Conservation (phyloP, 345 rosid species). For the Capsella bursapastoris region DNA sequence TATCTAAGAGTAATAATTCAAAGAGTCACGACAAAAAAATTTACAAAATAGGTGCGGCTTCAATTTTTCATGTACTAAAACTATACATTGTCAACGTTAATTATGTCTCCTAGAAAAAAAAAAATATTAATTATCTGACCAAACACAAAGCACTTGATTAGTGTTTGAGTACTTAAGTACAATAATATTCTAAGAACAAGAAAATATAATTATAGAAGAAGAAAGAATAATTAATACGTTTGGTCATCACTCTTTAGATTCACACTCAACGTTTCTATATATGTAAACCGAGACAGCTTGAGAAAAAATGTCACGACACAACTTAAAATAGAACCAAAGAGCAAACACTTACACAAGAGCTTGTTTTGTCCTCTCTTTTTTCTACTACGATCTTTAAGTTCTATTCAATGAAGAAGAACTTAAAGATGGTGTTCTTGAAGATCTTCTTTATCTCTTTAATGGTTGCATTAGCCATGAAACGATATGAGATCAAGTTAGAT, state of each 20-base stretch:
- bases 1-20: constrained; percentile 35
- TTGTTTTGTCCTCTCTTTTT: constrained; percentile 19
- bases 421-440: constrained; percentile 49
- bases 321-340: constrained; percentile 40
- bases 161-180: neutral
- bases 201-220: too few species aligned
- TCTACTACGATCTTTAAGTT: constrained; percentile 1
- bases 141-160: neutral
- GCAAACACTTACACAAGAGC: constrained; percentile 17
- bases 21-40: constrained; percentile 33
- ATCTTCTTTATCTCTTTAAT: constrained; percentile 67
- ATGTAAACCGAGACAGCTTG: constrained; percentile 28
- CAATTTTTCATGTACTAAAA: neutral
- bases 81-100: neutral
- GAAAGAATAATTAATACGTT: constrained; percentile 10
- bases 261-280: constrained; percentile 34
- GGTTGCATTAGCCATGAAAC: constrained; percentile 57
- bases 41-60: constrained; percentile 11
- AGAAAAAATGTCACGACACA: constrained; percentile 24
- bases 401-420: constrained; percentile 36
- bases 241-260: constrained; percentile 27
- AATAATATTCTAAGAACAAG: too few species aligned
- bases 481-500: constrained; percentile 56
- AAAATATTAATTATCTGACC: neutral
- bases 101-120: neutral